Evolutionary conservation across 2,329 filamentous ascomycete species (phyloP).

Genomic region (Xylaria sp.): DNA sequence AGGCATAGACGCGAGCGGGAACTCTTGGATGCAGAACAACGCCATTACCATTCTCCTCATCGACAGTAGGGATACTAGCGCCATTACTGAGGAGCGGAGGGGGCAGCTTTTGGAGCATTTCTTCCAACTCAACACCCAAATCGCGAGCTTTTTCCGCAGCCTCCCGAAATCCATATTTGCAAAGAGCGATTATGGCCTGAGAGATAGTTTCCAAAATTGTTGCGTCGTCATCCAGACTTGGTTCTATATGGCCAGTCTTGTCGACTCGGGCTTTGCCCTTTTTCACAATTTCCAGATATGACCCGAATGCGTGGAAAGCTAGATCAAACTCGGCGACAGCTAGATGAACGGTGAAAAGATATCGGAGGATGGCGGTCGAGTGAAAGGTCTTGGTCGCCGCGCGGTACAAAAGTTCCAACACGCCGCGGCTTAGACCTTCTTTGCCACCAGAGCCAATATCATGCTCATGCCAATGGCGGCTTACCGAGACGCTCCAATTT

Average conservation of each 20-base stretch:
- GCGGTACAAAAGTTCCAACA: slow-evolving; percentile 87
- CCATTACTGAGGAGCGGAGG: slow-evolving; percentile 38
- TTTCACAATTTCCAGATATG: slow-evolving; percentile 86
- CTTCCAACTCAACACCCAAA: slow-evolving; percentile 73
- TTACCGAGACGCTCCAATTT: slow-evolving; percentile 86
- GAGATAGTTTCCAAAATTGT: slow-evolving; percentile 78
- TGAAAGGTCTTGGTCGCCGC: slow-evolving; percentile 94
- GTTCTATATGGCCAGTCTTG: slow-evolving; percentile 74
- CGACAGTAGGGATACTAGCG: slow-evolving; percentile 40
- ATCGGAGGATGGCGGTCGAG: slow-evolving; percentile 84
- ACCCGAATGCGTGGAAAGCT: slow-evolving; percentile 88
- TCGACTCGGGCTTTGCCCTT: slow-evolving; percentile 83
- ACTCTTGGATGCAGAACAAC: slow-evolving; percentile 51
- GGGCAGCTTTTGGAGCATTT: slow-evolving; percentile 70
- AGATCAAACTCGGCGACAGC: slow-evolving; percentile 90
- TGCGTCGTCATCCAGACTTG: slow-evolving; percentile 78
- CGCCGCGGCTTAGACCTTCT: slow-evolving; percentile 72
- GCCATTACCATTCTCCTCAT: slow-evolving; percentile 42
- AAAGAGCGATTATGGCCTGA: slow-evolving; percentile 79
- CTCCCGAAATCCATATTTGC: slow-evolving; percentile 75
- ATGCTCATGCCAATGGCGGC: slow-evolving; percentile 77
- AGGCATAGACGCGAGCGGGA: slow-evolving; percentile 65
- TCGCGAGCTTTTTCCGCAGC: slow-evolving; percentile 80
- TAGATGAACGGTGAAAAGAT: slow-evolving; percentile 86
- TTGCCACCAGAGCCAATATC: slow-evolving; percentile 85